Percentiles rank a stretch among this genome's conserved stretches.
These are phyloP conservation scores for Blumeria hordei DNA, from an alignment of 2,329 filamentous ascomycete species.

Conservation along the genomic window DNA sequence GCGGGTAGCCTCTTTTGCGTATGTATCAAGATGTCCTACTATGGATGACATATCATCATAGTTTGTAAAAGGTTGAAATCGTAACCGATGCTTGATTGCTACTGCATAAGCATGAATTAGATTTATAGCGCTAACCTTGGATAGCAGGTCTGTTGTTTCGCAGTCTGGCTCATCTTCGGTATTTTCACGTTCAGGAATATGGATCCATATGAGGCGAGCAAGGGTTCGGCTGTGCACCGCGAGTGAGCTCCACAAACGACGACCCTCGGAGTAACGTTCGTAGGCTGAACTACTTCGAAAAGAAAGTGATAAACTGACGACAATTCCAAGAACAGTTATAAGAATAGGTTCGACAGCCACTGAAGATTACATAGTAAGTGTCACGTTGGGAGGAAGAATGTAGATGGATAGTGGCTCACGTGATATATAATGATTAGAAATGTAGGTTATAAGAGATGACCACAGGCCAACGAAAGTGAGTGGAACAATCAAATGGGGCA, in stretches of 20 bases:
- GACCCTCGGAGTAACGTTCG: slow-evolving; percentile 42
- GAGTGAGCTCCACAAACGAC: slow-evolving; percentile 36
- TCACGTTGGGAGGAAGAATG: neutral
- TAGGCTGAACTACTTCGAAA: slow-evolving; percentile 60
- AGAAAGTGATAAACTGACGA: slow-evolving; percentile 54
- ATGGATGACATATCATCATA: slow-evolving; percentile 51
- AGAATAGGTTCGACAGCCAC: slow-evolving; percentile 39
- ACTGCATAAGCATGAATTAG: slow-evolving; percentile 53
- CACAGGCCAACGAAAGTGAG: slow-evolving; percentile 36
- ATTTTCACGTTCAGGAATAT: slow-evolving; percentile 32
- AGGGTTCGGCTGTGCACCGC: slow-evolving; percentile 40
- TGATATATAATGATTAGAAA: slow-evolving; percentile 7
- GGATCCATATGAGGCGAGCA: slow-evolving; percentile 64
- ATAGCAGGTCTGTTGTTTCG: slow-evolving; percentile 21
- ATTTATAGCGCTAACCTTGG: slow-evolving; percentile 44
- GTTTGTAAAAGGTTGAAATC: slow-evolving; percentile 58
- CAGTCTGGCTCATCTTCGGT: slow-evolving; percentile 17
- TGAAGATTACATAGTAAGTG: neutral
- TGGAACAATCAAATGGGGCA: slow-evolving; percentile 51
- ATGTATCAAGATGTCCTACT: slow-evolving; percentile 49
- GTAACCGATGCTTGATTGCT: slow-evolving; percentile 57
- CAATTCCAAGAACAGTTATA: slow-evolving; percentile 58
- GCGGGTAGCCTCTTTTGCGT: slow-evolving; percentile 31
- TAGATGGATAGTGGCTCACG: neutral
- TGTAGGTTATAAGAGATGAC: slow-evolving; percentile 42